Conservation (phyloP, 108 stramenopile genomes). For the Pseudonitzschia delicatissima region DNA sequence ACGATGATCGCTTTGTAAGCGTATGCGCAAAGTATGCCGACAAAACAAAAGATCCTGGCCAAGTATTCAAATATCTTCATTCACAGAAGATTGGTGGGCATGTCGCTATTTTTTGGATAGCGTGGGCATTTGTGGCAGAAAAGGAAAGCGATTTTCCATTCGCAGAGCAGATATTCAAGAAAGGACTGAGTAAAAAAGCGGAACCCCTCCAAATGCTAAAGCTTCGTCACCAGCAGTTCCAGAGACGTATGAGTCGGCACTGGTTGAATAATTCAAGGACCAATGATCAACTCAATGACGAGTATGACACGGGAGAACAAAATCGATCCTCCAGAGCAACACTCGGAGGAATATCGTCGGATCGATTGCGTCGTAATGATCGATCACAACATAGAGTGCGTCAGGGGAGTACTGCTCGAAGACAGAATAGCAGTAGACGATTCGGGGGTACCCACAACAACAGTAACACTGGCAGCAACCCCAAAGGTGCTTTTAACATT, state of each 20-base stretch:
- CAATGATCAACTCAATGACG: constrained; percentile 40
- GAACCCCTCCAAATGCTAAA: constrained; percentile 63
- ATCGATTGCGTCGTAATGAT: constrained; percentile 47
- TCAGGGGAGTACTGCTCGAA: constrained; percentile 5
- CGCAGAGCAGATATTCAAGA: constrained; percentile 58
- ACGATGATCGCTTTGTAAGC: constrained; percentile 74
- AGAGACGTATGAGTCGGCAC: constrained; percentile 78
- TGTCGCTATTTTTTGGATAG: constrained; percentile 66
- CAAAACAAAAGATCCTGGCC: constrained; percentile 54
- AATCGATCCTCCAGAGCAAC: constrained; percentile 27
- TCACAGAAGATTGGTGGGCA: constrained; percentile 59
- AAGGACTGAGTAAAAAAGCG: constrained; percentile 67
- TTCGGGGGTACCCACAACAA: neutral
- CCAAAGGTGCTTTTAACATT: constrained; percentile 45
- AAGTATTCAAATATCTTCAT: constrained; percentile 75
- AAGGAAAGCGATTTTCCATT: constrained; percentile 51
- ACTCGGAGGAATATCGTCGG: constrained; percentile 50
- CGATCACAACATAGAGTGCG: constrained; percentile 11
- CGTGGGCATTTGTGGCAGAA: constrained; percentile 66
- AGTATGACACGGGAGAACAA: constrained; percentile 34
- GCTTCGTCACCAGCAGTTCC: constrained; percentile 74
- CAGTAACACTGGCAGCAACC: neutral
- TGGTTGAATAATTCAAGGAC: constrained; percentile 59
- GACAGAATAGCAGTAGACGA: neutral
- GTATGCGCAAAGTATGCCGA: constrained; percentile 82